Conservation (phyloP, 148 eudicot genomes). For the Talinum fruticosum region DNA sequence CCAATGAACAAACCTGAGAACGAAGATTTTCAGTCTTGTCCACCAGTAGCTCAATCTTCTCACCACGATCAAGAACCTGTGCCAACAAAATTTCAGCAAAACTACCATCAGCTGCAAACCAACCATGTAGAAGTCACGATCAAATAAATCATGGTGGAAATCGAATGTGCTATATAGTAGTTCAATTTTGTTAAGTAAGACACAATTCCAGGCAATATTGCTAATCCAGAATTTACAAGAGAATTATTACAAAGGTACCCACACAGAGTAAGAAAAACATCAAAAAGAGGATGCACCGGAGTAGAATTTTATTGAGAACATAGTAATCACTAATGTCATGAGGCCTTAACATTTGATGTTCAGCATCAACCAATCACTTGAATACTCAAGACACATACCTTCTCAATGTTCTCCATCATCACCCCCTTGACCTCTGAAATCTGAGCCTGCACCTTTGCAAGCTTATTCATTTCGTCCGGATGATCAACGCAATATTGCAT, state of each 20-base stretch:
- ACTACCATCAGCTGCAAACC: not conserved
- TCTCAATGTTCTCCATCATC: constrained; percentile 58
- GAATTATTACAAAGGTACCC: no score
- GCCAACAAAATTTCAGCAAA: not conserved
- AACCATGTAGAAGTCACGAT: not conserved
- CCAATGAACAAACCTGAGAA: constrained; percentile 30
- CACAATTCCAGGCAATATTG: not conserved
- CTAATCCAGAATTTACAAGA: not conserved
- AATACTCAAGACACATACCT: constrained; percentile 24
- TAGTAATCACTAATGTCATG: no score
- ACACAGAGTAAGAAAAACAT: no score
- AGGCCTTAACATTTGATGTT: not conserved
- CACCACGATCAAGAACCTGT: constrained; percentile 55
- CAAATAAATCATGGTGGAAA: not conserved
- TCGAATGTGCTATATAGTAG: not conserved
- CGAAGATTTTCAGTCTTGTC: constrained; percentile 58
- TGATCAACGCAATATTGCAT: constrained; percentile 58
- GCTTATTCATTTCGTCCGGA: constrained; percentile 57
- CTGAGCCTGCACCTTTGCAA: constrained; percentile 49
- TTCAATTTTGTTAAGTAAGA: not conserved
- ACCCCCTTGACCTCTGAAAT: constrained; percentile 56
- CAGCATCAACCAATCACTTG: not conserved
- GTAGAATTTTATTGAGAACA: not conserved
- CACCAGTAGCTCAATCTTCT: constrained; percentile 54
- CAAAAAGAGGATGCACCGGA: no score